These are phyloP conservation scores for Anthracocystis panici-leucophaei DNA, from an alignment of 1,284 basidiomycete genomes.

Conservation along the genomic window DNA sequence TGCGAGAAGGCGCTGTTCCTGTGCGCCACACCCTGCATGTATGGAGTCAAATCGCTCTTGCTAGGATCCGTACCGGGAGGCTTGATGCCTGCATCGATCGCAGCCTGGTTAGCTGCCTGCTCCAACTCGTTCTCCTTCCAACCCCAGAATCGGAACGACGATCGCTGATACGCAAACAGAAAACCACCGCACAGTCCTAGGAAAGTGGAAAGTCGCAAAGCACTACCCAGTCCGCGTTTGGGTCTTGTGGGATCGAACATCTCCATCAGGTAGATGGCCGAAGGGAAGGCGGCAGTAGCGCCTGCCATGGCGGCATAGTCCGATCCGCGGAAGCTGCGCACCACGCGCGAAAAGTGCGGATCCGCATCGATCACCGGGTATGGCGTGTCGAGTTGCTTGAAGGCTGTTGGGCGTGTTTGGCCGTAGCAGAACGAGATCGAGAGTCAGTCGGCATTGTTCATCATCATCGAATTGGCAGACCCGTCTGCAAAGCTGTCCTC, in stretches of 20 bases:
- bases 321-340: constrained; percentile 87
- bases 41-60: constrained; percentile 81
- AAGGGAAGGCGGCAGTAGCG: constrained; percentile 82
- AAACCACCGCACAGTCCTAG: constrained; percentile 85
- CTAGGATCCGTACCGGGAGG: constrained; percentile 52
- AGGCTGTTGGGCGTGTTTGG: constrained; percentile 21
- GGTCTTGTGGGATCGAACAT: constrained; percentile 64
- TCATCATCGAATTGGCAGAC: background rate
- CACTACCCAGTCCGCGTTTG: constrained; percentile 50
- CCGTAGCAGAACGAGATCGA: background rate
- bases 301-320: constrained; percentile 90
- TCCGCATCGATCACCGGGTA: constrained; percentile 77
- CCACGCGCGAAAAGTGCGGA: constrained; percentile 88
- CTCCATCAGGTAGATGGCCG: constrained; percentile 75
- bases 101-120: constrained; percentile 45
- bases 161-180: constrained; percentile 88
- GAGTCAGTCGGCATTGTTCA: background rate
- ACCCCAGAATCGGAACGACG: constrained; percentile 92
- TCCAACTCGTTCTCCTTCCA: constrained; percentile 84
- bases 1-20: constrained; percentile 93
- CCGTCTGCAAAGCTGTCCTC: background rate
- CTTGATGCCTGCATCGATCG: constrained; percentile 49
- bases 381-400: constrained; percentile 64
- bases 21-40: constrained; percentile 89
- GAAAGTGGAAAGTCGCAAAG: constrained; percentile 60